Base-by-base conservation (phyloP, 2,329 filamentous ascomycete species). In the Lasiodiplodia gonubiensis region DNA sequence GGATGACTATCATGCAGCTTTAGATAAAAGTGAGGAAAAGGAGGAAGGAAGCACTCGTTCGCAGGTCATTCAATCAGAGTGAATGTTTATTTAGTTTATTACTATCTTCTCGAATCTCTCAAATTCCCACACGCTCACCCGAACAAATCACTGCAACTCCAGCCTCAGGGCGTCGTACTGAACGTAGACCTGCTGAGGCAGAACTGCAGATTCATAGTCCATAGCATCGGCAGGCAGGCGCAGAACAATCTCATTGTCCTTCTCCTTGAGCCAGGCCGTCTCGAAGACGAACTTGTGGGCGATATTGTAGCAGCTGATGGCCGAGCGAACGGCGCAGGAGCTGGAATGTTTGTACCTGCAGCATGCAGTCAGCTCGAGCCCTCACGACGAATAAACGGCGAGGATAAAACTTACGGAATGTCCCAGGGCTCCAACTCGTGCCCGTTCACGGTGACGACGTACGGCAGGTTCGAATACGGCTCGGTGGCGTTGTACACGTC, bases 161-260 rank as follows among this genome's bases (percentile, higher is more conserved):
- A 90, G 71, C 61, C 88, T 80, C 73, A 90, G 71, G 2, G 88
- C 88, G 77, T 90, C 88, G 70, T 90, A 90, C 78, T 90, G 87
- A 6, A 90, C 84, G 74, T 90, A 90, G 0, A 88, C 80, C 0
- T 82, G 83, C 52, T 78, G 77, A 0, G 87, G 82, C 67, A 89
- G 70, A 10, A 89, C 61, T 0, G 88, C 87, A 35, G 83, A 83
- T 76, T 89, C 86, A 18, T 84, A 84, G 70, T 88, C 81, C 4
- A 85, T 89, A 0, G 83, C 87, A 57, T 88, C 86, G 55, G 80
- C 85, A 12, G 88, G 88, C 68, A 90, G 71, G 69, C 86, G 86
- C 53, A 90, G 74, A 0, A 88, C 78, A 37, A 90, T 76, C 71
- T 82, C 79, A 69, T 90, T 90, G 67, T 80, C 79, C 0, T 86